Evolutionary conservation across 306 rosid genomes (phyloP), one percentile per base, ranked within the genome.

Genomic region (Cucumis cinereus): DNA sequence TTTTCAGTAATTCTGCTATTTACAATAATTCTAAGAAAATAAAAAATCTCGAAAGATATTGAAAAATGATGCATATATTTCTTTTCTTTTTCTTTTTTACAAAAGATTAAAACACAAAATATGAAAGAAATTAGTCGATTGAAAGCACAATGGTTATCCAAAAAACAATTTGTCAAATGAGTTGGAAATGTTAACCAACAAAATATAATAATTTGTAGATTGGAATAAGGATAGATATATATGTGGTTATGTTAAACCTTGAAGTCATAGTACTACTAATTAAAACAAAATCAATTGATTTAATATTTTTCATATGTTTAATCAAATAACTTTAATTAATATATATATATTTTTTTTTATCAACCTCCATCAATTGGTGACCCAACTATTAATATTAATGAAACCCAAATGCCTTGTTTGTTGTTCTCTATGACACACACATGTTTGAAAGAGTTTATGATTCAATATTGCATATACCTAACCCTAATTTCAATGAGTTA

Each of bases 361-460:
- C 73, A 66, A 17, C 50, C 22, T 38, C 49, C 28, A 20, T 68
- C 56, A 4, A 10, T 23, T 64, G 2, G 49, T 64, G 24, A 3
- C 38, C 26, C 16, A 50, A n/a, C 33, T n/a, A n/a, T 23, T 16
- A 8, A 63, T 35, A 63, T 36, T 22, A 8, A 22, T 68, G 56
- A 70, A 70, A 66, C 53, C 75, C 40, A 70, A 49, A 23, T 70
- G 75, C 14, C 56, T 14, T 70, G 75, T 70, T 70, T 70, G 75
- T 70, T 47, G 58, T 70, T 70, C 75, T 70, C 13, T 15, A 47
- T 15, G 23, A 70, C 58, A 24, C n/a, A 67, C 74, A 12, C 58
- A 70, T 70, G 75, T 47, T 12, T 47, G 23, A 4, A 47, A 47
- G 75, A 10, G 33, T 8, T 67, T 35, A 66, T 40, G 74, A 11